Conservation (phyloP, 176 grass and related monocot genomes). For the Bolboschoenus planiculmis region DNA sequence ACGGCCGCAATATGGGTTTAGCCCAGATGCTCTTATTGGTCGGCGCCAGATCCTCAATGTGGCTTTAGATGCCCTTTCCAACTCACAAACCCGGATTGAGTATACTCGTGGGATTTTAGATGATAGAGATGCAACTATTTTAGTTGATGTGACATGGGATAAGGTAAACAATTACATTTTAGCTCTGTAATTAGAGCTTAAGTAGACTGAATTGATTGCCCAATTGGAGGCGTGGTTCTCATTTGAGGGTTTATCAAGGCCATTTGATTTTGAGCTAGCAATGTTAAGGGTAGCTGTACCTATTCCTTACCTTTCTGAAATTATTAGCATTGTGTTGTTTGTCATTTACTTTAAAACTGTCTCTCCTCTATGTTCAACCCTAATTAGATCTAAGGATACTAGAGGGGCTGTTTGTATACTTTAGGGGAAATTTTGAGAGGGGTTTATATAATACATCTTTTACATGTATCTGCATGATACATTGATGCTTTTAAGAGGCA, state of each 20-base stretch:
- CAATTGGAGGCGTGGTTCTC: background rate
- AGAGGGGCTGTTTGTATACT: background rate
- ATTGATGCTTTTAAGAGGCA: background rate
- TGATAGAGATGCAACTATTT: constrained; percentile 35
- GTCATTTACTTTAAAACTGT: background rate
- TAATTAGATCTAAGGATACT: background rate
- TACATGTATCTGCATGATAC: background rate
- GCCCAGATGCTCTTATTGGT: constrained; percentile 54
- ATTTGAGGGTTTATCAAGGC: constrained; percentile 1
- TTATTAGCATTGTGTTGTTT: background rate
- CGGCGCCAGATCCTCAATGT: constrained; percentile 67
- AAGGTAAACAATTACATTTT: constrained; percentile 44
- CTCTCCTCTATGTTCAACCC: background rate
- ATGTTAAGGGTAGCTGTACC: background rate
- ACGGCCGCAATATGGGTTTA: constrained; percentile 61
- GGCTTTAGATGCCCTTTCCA: constrained; percentile 53
- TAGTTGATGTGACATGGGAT: constrained; percentile 61
- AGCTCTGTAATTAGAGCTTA: background rate
- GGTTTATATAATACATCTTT: background rate
- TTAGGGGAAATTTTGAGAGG: background rate
- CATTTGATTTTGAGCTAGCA: background rate
- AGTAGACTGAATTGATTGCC: background rate
- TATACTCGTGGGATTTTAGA: constrained; percentile 52
- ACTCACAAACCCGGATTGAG: constrained; percentile 48
- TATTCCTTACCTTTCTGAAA: background rate